Evolutionary conservation across 306 rosid genomes (phyloP), one percentile per base, ranked within the genome.

Genomic region (Malus sylvestris): DNA sequence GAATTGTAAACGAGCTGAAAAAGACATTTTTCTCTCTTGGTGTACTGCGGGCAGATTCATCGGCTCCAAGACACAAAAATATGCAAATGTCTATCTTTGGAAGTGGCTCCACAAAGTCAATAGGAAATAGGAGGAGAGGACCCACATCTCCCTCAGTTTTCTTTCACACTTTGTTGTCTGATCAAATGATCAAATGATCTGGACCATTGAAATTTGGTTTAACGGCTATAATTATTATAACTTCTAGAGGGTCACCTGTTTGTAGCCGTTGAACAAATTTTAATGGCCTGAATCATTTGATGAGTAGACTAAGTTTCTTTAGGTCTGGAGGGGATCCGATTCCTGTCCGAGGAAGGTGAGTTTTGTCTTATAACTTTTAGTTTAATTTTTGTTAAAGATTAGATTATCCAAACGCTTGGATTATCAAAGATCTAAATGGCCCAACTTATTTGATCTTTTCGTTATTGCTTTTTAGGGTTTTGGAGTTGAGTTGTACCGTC

Each of bases 91-190:
- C 68, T 71, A 5, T 49, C 70, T 75, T 53, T 75, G 91, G 96
- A 90, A 81, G 87, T 83, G 80, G 63, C 53, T 74, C 60, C 30
- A 62, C 29, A 4, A 83, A 74, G 86, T 90, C 87, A 78, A 76
- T 68, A 5, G 42, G 23, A 77, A 64, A 12, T 1, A 23, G 3
- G 52, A 61, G 33, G 57, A 45, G 42, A 33, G 42, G 72, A 73
- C 88, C 91, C 80, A 63, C 72, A 5, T 3, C 62, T 20, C 53
- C 15, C 42, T 3, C 82, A 81, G 79, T 40, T 76, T 77, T 79
- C 72, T 3, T 23, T 23, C 1, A 32, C 67, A 52, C 5, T 57
- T n/a, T 20, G n/a, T 2, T 13, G 23, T 49, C 53, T 0, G 53
- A 4, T 0, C 3, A 0, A 30, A 30, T 0, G 33, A 30, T 30